These are phyloP conservation scores for Paraphysoderma sedebokerense DNA, from an alignment of 371 early-diverging fungal species.

Conservation along the genomic window DNA sequence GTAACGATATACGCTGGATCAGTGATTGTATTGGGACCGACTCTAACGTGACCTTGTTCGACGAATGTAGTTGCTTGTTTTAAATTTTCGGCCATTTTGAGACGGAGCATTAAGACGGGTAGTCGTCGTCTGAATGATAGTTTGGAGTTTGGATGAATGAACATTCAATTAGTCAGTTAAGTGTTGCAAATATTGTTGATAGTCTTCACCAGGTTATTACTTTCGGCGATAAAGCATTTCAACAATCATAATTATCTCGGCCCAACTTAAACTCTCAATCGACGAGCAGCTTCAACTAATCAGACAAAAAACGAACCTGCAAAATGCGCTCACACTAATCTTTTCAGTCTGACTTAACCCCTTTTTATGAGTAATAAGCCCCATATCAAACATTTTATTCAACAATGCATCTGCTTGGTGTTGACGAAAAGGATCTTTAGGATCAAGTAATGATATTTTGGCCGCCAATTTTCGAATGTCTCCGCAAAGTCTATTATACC, in stretches of 20 bases:
- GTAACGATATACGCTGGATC: constrained; percentile 87
- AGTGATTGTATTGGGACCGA: constrained; percentile 80
- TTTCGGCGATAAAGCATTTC: no score
- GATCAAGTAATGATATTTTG: constrained; percentile 71
- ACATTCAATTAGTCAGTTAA: not conserved
- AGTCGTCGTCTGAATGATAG: constrained; percentile 50
- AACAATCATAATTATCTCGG: no score
- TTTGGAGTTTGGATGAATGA: not conserved
- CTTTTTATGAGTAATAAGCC: constrained; percentile 67
- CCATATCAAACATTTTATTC: constrained; percentile 81
- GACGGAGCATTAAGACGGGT: constrained; percentile 84
- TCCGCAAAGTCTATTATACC: constrained; percentile 83
- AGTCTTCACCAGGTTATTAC: no score
- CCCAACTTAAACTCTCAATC: no score
- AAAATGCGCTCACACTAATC: constrained; percentile 81
- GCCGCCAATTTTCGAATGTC: constrained; percentile 75
- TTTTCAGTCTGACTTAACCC: constrained; percentile 78
- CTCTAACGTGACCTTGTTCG: constrained; percentile 95
- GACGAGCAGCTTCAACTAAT: no score
- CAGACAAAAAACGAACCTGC: constrained; percentile 27
- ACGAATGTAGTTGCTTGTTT: constrained; percentile 86
- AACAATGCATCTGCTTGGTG: constrained; percentile 65
- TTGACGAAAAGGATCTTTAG: constrained; percentile 70
- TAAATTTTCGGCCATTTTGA: constrained; percentile 94
- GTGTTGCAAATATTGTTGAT: no score